Evolutionary conservation across 768 basidiomycete species (phyloP), one percentile per base, ranked within the genome.

Genomic region (Pulveroboletus sp.): DNA sequence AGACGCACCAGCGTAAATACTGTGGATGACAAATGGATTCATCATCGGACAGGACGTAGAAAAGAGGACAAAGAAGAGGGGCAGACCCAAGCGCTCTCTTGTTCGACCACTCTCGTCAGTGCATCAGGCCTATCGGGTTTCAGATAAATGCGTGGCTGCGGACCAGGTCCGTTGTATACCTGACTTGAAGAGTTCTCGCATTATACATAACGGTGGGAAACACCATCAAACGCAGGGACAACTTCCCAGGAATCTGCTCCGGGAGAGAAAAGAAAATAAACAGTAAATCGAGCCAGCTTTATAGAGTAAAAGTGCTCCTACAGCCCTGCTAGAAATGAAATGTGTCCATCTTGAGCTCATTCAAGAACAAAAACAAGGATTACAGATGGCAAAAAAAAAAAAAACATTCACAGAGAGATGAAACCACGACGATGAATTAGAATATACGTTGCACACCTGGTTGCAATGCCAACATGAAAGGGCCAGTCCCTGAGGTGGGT

Each of bases 171-270:
- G 10, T 26, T 44, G 44, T 46, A 42, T 36, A 15, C n/a, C 37
- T 26, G 38, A 38, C 38, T 18, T 28, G 32, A 8, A 28, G 32
- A 12, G 11, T n/a, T 12, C 30, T 26, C 17, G 37, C 28, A 41
- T n/a, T 14, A 28, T 9, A 48, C 27, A 18, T 35, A 54, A 0
- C 39, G 21, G 55, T 44, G 52, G 59, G 49, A 61, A 63, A 46
- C 37, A 31, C 49, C 44, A 18, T 15, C 14, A 24, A 18, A 43
- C 14, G 32, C 36, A 3, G 24, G 39, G 30, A 35, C 7, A 40
- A 27, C 36, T 17, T 49, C 14, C 14, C 32, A 39, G 30, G 9
- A 36, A 5, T 5, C 32, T 46, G 36, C 30, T 30, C 10, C 24
- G 17, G 8, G 8, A 10, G 3, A 7, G 11, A 9, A 21, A 10